phyloP scores from a whole-genome alignment of 164 flowering plant genomes.

The Stephania yunnanensis region DNA sequence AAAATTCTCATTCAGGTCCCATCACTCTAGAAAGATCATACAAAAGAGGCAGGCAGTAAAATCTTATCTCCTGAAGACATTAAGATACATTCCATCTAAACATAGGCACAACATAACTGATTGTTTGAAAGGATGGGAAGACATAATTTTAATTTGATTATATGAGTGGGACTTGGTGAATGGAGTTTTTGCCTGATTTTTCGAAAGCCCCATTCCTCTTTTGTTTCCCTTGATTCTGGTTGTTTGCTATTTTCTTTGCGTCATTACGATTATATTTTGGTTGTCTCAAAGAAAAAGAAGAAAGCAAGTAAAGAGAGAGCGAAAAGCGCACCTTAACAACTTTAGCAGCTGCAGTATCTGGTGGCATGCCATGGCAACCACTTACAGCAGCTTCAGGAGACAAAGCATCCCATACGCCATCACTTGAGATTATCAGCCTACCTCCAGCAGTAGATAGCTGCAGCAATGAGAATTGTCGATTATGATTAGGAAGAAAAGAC shows the following conservation, averaged over 20 bases:
- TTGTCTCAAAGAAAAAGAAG: no score
- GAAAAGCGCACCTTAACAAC: slow-evolving; percentile 60
- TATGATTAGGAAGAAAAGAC: not conserved
- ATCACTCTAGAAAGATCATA: not conserved
- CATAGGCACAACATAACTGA: not conserved
- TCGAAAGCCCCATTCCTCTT: no score
- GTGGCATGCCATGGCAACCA: slow-evolving; percentile 77
- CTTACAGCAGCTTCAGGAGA: slow-evolving; percentile 65
- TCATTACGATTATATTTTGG: no score
- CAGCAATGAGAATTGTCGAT: slow-evolving; percentile 10
- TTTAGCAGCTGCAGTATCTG: slow-evolving; percentile 85
- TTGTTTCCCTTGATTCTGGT: no score
- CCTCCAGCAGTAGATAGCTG: slow-evolving; percentile 94
- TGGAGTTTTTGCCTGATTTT: no score
- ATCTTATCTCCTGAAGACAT: not conserved
- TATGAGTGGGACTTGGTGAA: no score
- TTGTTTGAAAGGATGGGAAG: no score
- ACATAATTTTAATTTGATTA: no score
- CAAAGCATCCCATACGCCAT: slow-evolving; percentile 99
- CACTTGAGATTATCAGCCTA: slow-evolving; percentile 84
- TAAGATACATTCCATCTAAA: not conserved
- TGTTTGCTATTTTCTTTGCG: no score
- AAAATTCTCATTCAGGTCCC: not conserved
- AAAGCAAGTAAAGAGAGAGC: no score
- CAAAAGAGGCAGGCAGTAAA: not conserved